Base-by-base conservation (phyloP, 768 basidiomycete species). In the Auricularia sp. region DNA sequence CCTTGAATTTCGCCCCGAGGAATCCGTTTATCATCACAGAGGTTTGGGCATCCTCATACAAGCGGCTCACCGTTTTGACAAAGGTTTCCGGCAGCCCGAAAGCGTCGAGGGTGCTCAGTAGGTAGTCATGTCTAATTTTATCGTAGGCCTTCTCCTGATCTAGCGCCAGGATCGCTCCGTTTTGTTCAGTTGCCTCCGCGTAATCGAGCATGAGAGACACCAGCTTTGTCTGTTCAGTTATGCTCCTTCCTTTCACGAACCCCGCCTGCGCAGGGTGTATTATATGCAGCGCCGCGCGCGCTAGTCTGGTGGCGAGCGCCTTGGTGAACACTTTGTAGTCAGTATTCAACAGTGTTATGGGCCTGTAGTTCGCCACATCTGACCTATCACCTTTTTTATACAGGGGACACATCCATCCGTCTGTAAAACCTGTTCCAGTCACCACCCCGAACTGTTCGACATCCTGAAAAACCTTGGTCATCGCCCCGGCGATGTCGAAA, bases 401-500 rank as follows among this genome's bases (percentile, higher is more conserved):
- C 0, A 81, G 36, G 0, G 75, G 77, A 71, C 76, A 71, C 65
- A 75, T 70, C 69, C 70, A 71, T 0, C 78, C 79, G 7, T 70
- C 58, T 0, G 72, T 29, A 59, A 77, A 81, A 0, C 29, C 1
- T 16, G 47, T 16, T 0, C 6, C 3, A 0, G n/a, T 1, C 3
- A 11, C 2, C 0, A 74, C 3, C 0, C 77, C 75, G 44, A 74
- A 1, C 1, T 2, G 0, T 64, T 73, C 62, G 0, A 79, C 77
- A 82, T 81, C 11, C 79, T 80, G 0, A 81, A 81, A 68, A 77
- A 75, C 3, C 70, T 82, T 14, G 74, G 79, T 47, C 79, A 62
- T 10, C 1, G 47, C 7, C 14, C 33, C 23, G 3, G 7, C 39
- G 2, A 62, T 44, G 36, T 62, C n/a, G 36, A 16, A 6, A 4